Evolutionary conservation across 306 rosid genomes (phyloP).

Genomic region (Oemleria cerasiformis): DNA sequence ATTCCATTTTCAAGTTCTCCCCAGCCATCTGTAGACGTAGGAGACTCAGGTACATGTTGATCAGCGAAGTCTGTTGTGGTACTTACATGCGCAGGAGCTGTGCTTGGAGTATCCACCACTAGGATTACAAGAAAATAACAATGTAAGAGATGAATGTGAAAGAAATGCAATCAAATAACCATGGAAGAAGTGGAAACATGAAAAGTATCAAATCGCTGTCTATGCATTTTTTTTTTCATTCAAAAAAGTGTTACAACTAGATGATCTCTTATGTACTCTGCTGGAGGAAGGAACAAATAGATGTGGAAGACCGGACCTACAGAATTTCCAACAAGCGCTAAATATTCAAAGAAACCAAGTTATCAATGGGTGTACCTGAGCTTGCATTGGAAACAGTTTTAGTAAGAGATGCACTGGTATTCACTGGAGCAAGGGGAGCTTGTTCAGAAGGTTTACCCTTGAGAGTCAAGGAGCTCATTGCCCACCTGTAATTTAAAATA

Average conservation of each 20-base stretch:
- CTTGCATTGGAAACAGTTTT: constrained; percentile 57
- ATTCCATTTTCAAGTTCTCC: constrained; percentile 94
- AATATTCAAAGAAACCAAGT: neutral
- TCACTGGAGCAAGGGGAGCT: constrained; percentile 62
- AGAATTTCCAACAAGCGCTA: constrained; percentile 7
- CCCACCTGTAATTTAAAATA: constrained; percentile 68
- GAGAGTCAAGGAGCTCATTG: constrained; percentile 97
- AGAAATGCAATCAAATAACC: neutral
- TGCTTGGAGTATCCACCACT: constrained; percentile 63
- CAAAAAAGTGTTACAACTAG: neutral
- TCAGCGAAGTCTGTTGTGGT: constrained; percentile 68
- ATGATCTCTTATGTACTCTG: neutral
- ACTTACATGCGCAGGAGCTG: constrained; percentile 51
- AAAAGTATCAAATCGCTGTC: neutral
- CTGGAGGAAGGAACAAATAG: neutral
- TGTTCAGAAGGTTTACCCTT: constrained; percentile 92
- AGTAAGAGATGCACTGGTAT: constrained; percentile 45
- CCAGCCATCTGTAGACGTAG: constrained; percentile 97
- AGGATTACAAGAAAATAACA: constrained; percentile 30
- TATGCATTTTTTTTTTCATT: neutral
- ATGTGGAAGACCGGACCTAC: neutral
- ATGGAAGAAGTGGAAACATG: neutral
- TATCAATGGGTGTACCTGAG: constrained; percentile 50
- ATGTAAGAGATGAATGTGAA: neutral
- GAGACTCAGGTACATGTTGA: constrained; percentile 63